Base-by-base conservation (phyloP, 192 early-diverging fungal species). In the Funneliformis mosseae region DNA sequence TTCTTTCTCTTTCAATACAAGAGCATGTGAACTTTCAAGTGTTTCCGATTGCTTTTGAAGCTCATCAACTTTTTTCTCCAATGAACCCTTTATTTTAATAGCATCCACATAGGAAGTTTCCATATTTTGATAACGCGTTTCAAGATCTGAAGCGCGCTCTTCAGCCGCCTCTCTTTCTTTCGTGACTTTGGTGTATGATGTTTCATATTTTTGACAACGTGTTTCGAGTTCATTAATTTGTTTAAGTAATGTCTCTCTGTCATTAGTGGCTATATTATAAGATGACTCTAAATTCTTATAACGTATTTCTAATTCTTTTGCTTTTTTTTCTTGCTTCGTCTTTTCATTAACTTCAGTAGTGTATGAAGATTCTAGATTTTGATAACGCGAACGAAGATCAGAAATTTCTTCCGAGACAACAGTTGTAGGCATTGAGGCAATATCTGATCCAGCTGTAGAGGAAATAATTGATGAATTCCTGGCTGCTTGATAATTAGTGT, bases 401-500 rank as follows among this genome's bases (percentile, higher is more conserved):
- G 45, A 0, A 2, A 74, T 14, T 28, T 74, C 73, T 74, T 74
- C 43, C 7, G 33, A 33, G 0, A 33, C 33, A 33, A 9, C 45
- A 28, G 11, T 45, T 41, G 27, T 8, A 33, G 41, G 28, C 25
- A 38, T 38, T 38, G n/a, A 39, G 18, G 12, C 33, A 33, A 2
- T 42, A 4, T 33, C 33, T 5, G 69, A 71, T n/a, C 12, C 8
- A 38, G 45, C 62, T 45, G 25, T 11, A 21, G 28, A 25, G 28
- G 46, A n/a, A 25, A 39, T 7, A 4, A 64, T 2, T 27, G 10
- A 12, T 28, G 66, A 27, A 48, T 23, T 46, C 45, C 50, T 78
- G 16, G 77, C 66, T n/a, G 83, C 78, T 11, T 82, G 77, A 55
- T 82, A 85, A 69, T 83, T 83, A 60, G 78, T 80, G 28, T 88